These are phyloP conservation scores for Pseudogymnoascus sp. DNA, from an alignment of 2,329 filamentous ascomycete genomes.

Conservation along the genomic window DNA sequence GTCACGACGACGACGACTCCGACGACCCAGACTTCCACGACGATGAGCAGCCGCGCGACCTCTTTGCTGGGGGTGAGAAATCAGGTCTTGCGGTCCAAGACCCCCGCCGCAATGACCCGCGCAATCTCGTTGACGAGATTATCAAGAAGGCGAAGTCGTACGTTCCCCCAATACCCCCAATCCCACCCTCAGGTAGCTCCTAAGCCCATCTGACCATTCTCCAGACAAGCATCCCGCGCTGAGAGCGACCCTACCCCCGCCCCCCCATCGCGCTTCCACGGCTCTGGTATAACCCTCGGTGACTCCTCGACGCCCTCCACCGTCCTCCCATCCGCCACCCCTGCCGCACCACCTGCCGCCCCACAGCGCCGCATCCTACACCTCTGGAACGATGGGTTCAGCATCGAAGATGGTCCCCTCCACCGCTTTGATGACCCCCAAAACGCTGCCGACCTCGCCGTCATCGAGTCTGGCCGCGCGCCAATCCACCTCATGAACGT, in stretches of 20 bases:
- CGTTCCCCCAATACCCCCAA: constrained; percentile 10
- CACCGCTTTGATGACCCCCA: constrained; percentile 70
- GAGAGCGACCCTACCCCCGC: constrained; percentile 43
- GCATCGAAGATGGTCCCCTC: constrained; percentile 71
- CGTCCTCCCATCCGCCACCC: constrained; percentile 41
- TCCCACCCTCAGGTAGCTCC: not conserved
- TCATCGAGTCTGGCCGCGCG: constrained; percentile 70
- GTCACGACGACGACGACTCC: constrained; percentile 51
- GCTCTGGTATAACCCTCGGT: constrained; percentile 66
- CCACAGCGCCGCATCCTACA: constrained; percentile 63
- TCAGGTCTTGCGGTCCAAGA: constrained; percentile 63
- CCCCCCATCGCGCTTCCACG: constrained; percentile 50
- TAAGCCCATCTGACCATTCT: not conserved
- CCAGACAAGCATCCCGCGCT: constrained; percentile 52
- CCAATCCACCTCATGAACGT: constrained; percentile 74
- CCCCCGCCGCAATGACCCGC: constrained; percentile 43
- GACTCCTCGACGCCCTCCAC: constrained; percentile 67
- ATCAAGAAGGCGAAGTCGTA: constrained; percentile 56
- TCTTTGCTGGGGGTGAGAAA: constrained; percentile 82
- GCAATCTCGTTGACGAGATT: constrained; percentile 53
- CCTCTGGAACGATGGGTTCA: constrained; percentile 78
- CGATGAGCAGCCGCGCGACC: constrained; percentile 53
- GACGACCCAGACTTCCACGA: constrained; percentile 47
- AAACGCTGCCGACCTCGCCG: constrained; percentile 61
- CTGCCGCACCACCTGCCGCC: constrained; percentile 30